Percentiles rank a stretch among this genome's conserved stretches.
phyloP scores from a whole-genome alignment of 768 basidiomycete species.

The Lentinula boryana region DNA sequence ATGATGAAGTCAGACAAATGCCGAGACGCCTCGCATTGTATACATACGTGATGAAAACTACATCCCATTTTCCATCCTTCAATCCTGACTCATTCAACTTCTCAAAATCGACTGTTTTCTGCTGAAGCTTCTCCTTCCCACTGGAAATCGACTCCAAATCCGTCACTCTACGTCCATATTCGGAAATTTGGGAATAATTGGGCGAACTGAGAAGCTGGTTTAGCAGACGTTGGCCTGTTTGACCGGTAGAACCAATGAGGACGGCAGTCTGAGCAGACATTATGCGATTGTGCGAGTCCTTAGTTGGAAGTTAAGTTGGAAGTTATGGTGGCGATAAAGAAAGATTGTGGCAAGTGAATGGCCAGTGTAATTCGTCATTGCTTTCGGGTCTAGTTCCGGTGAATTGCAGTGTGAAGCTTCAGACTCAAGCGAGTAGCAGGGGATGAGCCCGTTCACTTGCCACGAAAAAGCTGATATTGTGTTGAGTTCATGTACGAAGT shows the following conservation, averaged over 20 bases:
- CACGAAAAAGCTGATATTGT: no score
- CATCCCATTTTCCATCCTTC: slow-evolving; percentile 60
- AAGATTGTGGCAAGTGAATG: neutral
- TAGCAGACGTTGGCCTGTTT: slow-evolving; percentile 57
- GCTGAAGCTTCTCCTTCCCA: slow-evolving; percentile 56
- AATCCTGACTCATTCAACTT: slow-evolving; percentile 47
- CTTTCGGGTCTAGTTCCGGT: no score
- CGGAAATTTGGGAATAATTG: slow-evolving; percentile 53
- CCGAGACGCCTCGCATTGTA: neutral
- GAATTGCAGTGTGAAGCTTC: neutral
- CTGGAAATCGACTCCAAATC: slow-evolving; percentile 27
- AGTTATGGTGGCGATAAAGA: neutral
- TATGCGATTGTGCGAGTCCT: no score
- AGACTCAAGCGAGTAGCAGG: no score
- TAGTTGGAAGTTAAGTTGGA: neutral
- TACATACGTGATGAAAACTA: slow-evolving; percentile 64
- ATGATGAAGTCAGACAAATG: neutral
- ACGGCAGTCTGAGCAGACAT: slow-evolving; percentile 39
- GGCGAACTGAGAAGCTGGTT: slow-evolving; percentile 52
- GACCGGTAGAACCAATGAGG: slow-evolving; percentile 71
- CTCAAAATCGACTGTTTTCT: slow-evolving; percentile 66
- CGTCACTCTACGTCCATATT: slow-evolving; percentile 65
- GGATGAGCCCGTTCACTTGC: no score
- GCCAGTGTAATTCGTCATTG: neutral
- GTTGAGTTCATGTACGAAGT: no score